Base-by-base conservation (phyloP, 2,329 filamentous ascomycete genomes). In the Cordyceps fumosorosea region DNA sequence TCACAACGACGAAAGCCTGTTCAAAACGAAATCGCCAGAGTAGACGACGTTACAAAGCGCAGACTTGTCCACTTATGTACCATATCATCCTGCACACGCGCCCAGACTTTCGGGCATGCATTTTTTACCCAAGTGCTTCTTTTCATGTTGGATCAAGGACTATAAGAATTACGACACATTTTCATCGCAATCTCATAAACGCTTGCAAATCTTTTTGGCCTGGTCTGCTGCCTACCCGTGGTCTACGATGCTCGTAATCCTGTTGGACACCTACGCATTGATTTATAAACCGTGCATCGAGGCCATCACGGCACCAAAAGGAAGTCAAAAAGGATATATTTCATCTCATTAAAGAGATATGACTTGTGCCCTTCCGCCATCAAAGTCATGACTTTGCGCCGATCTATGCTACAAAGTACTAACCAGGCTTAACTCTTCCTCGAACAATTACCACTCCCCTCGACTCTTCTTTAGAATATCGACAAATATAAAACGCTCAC, bases 121-220 rank as follows among this genome's bases (percentile, higher is more conserved):
- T 26, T 48, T 57, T 14, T 14, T 44, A 44, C 47, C 22, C 18
- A 59, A 20, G 18, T 52, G 34, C 11, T 59, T 52, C 18, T 60
- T 44, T 53, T 60, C 57, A 47, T 53, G 37, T 60, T 37, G 48
- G 40, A 54, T 45, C 24, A 54, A 53, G 29, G 50, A 60, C 48
- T 45, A 34, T n/a, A n/a, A 53, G 37, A 60, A 26, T 59, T 44
- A 52, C 26, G 40, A 60, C 12, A 54, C 32, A 12, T 34, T 29
- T 11, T n/a, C n/a, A 20, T 16, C 7, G 2, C n/a, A 20, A 29
- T 50, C 34, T 50, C 32, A 48, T 24, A 29, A 18, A n/a, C 22
- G 29, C 16, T 32, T 37, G 37, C 18, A 22, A 47, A 20, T 8
- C 8, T 29, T 20, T 14, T n/a, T 12, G 32, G 26, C n/a, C 26